A percentile compares a stretch with the other conserved stretches of the same genome.
Evolutionary conservation across 2,329 filamentous ascomycete species (phyloP).

Genomic region (Sporothrix globosa): DNA sequence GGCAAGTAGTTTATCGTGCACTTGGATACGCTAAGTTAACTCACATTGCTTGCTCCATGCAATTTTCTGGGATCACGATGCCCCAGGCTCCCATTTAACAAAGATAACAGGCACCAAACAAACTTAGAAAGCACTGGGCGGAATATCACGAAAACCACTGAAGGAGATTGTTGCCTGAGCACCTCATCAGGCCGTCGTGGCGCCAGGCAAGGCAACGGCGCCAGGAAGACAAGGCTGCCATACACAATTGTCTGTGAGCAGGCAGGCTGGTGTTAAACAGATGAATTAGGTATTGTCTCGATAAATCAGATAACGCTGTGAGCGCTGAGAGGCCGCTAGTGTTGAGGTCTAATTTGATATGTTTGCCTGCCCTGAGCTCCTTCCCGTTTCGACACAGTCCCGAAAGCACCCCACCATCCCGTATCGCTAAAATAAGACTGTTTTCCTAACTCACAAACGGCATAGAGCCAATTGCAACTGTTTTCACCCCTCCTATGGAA

Average conservation of each 20-base stretch:
- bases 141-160: background rate
- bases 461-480: background rate
- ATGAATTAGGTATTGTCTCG: background rate
- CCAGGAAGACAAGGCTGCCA: constrained; percentile 13
- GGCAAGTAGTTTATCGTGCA: background rate
- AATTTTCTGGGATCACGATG: background rate
- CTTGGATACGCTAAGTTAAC: background rate
- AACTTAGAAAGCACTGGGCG: no score
- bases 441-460: background rate
- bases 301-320: constrained; percentile 12
- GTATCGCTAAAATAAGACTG: background rate
- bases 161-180: constrained; percentile 10
- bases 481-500: background rate
- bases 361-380: constrained; percentile 4
- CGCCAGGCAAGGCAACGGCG: constrained; percentile 12
- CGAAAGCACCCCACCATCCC: background rate
- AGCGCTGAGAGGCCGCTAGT: background rate
- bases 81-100: constrained; percentile 10
- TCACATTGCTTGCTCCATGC: background rate
- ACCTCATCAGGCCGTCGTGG: background rate
- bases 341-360: no score
- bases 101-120: background rate
- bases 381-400: constrained; percentile 26
- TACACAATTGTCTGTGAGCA: background rate
- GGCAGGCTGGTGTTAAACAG: background rate